Evolutionary conservation across 2,329 filamentous ascomycete species (phyloP).

Genomic region (Grosmannia huntii): DNA sequence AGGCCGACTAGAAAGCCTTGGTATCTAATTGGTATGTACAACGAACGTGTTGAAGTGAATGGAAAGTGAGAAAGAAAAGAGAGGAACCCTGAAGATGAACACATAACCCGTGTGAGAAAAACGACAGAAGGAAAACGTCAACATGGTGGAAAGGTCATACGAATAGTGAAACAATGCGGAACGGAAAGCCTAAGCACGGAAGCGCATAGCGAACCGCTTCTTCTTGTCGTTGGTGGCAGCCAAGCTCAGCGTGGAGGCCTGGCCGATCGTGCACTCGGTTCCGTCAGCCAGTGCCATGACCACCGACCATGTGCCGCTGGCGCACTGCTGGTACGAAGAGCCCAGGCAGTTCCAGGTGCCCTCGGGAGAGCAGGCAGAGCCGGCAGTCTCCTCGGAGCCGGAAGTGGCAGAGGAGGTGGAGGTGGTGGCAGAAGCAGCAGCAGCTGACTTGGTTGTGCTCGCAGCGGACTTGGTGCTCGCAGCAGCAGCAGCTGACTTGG

Average conservation of each 20-base stretch:
- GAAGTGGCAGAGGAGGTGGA: conserved; percentile 5
- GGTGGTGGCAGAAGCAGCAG: neutral
- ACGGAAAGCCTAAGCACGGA: conserved; percentile 12
- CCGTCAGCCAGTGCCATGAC: conserved; percentile 29
- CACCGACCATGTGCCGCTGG: conserved; percentile 32
- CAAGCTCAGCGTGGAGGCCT: conserved; percentile 12
- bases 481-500: neutral
- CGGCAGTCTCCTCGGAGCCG: conserved; percentile 21
- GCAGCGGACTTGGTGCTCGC: neutral
- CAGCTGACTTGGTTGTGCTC: neutral
- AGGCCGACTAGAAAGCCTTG: neutral
- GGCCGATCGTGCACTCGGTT: conserved; percentile 30
- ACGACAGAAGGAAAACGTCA: neutral
- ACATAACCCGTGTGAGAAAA: neutral
- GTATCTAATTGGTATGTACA: neutral
- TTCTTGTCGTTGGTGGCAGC: conserved; percentile 13
- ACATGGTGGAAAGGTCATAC: neutral
- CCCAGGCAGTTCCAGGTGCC: conserved; percentile 38
- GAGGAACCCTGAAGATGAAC: neutral
- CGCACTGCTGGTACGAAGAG: conserved; percentile 38
- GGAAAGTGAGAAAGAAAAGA: neutral
- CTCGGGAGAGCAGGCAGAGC: conserved; percentile 32
- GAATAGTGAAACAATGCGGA: neutral
- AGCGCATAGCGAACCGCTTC: conserved; percentile 12
- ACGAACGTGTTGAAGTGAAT: neutral